Conservation (phyloP, 495 filamentous ascomycete species). For the Penicillium salamii region DNA sequence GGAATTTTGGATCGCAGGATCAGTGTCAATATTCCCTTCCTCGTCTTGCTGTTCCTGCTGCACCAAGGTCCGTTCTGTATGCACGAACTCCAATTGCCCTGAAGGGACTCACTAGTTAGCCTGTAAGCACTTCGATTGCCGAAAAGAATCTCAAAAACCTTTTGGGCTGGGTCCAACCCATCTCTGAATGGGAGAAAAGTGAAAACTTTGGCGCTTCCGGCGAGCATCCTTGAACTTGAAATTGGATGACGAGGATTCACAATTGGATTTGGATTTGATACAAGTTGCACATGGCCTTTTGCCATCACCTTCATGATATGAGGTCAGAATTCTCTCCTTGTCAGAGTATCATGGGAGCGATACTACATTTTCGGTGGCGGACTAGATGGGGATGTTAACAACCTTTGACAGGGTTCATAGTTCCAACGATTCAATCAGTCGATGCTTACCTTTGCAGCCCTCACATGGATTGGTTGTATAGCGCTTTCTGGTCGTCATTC, state of each 20-base stretch:
- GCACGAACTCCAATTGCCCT: not conserved
- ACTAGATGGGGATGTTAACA: not conserved
- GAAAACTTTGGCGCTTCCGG: not conserved
- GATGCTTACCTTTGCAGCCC: slow-evolving; percentile 6
- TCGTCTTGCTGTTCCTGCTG: not conserved
- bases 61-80: not conserved
- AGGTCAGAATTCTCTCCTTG: not conserved
- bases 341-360: not conserved
- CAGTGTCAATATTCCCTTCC: not conserved
- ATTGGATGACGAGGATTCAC: not conserved
- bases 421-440: not conserved
- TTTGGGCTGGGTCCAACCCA: slow-evolving; percentile 6
- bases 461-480: slow-evolving; percentile 9
- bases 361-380: slow-evolving; percentile 11
- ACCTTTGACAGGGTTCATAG: no score
- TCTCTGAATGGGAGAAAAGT: slow-evolving; percentile 8
- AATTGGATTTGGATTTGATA: slow-evolving; percentile 6
- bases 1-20: not conserved
- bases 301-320: not conserved
- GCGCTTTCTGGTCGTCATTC: slow-evolving; percentile 8
- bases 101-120: no score
- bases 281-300: slow-evolving; percentile 9
- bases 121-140: no score
- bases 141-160: no score
- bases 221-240: slow-evolving; percentile 11